A percentile compares a stretch with the other conserved stretches of the same genome.
phyloP scores from a whole-genome alignment of 441 rosid genomes.

The Raphanus hybrid region DNA sequence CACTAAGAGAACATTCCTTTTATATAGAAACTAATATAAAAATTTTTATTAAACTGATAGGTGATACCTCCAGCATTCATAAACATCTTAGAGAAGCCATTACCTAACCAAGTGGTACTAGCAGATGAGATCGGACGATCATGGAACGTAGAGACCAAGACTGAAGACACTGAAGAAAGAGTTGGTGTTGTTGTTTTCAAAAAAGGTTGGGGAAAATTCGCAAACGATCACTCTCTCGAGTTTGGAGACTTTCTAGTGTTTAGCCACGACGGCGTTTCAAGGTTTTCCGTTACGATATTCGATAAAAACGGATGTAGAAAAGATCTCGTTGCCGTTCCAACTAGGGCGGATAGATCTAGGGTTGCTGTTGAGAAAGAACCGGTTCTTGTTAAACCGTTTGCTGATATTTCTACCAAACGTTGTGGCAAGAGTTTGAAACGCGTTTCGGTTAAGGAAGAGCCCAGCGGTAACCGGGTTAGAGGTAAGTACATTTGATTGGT shows the following conservation, averaged over 20 bases:
- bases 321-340: not conserved
- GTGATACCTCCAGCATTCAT: slow-evolving; percentile 41
- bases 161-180: slow-evolving; percentile 30
- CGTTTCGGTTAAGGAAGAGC: slow-evolving; percentile 8
- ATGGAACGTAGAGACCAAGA: slow-evolving; percentile 32
- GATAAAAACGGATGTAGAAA: slow-evolving; percentile 31
- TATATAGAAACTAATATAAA: not conserved
- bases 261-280: slow-evolving; percentile 27
- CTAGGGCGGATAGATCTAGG: slow-evolving; percentile 24
- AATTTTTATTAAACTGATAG: slow-evolving; percentile 6
- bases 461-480: slow-evolving; percentile 13
- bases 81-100: slow-evolving; percentile 26
- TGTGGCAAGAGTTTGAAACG: slow-evolving; percentile 4
- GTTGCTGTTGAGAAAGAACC: slow-evolving; percentile 16
- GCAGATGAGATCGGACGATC: slow-evolving; percentile 33
- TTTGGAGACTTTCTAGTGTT: slow-evolving; percentile 38
- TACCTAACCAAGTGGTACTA: slow-evolving; percentile 29
- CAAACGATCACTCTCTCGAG: slow-evolving; percentile 30
- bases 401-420: slow-evolving; percentile 4
- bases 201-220: slow-evolving; percentile 36
- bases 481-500: slow-evolving; percentile 15
- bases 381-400: slow-evolving; percentile 5
- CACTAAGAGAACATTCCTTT: not conserved
- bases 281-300: slow-evolving; percentile 29
- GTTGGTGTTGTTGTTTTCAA: not conserved